Evolutionary conservation across 768 basidiomycete genomes (phyloP).

Genomic region (Cyathus striatus): DNA sequence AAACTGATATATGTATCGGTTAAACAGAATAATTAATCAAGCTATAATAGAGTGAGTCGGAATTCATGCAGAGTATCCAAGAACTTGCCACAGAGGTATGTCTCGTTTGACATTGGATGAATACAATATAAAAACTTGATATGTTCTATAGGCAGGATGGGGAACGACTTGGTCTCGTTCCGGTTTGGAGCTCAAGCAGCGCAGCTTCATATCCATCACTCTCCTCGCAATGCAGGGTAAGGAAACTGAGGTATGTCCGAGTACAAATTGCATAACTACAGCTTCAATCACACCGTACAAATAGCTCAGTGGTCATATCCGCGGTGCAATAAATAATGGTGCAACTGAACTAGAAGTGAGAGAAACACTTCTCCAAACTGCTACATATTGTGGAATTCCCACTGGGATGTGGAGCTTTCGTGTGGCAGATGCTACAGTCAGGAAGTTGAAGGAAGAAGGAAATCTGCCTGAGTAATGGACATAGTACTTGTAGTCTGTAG

Average conservation of each 20-base stretch:
- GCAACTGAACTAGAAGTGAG: constrained; percentile 36
- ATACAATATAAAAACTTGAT: not conserved
- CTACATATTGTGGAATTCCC: constrained; percentile 37
- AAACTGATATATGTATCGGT: not conserved
- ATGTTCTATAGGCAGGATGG: constrained; percentile 30
- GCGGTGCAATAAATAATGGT: constrained; percentile 37
- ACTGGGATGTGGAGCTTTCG: constrained; percentile 38
- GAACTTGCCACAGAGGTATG: constrained; percentile 38
- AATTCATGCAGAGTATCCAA: constrained; percentile 44
- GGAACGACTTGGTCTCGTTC: constrained; percentile 43
- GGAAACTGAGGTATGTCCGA: constrained; percentile 29
- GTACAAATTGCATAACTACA: not conserved
- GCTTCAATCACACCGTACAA: not conserved
- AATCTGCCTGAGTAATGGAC: constrained; percentile 13
- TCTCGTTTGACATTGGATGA: not conserved
- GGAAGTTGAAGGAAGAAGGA: constrained; percentile 32
- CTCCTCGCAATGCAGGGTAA: constrained; percentile 37
- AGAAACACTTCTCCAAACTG: constrained; percentile 36
- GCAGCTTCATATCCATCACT: constrained; percentile 39
- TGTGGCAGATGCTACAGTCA: constrained; percentile 31
- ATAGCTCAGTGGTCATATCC: constrained; percentile 32
- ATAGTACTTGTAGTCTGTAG: too few relatives aligned
- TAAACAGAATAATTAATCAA: not conserved
- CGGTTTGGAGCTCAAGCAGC: constrained; percentile 39
- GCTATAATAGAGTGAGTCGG: constrained; percentile 25